phyloP scores from a whole-genome alignment of 148 eudicot species.

The Cornus florida region DNA sequence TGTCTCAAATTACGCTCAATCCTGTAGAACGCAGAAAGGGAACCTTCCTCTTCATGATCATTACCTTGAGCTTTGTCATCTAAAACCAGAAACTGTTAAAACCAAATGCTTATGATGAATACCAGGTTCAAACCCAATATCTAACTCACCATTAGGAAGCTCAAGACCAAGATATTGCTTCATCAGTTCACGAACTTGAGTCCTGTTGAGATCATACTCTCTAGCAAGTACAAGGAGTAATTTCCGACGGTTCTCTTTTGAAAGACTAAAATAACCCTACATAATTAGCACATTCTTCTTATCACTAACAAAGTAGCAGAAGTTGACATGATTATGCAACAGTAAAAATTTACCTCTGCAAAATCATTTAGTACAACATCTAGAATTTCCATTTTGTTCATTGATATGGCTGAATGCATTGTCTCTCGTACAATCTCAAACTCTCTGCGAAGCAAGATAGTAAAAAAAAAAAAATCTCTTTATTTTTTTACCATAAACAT shows the following conservation, averaged over 20 bases:
- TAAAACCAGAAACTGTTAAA: constrained; percentile 16
- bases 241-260: constrained; percentile 43
- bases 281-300: background rate
- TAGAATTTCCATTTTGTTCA: constrained; percentile 71
- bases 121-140: background rate
- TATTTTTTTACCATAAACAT: no score
- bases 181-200: constrained; percentile 71
- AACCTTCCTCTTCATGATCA: constrained; percentile 57
- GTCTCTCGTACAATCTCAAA: constrained; percentile 60
- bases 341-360: constrained; percentile 50
- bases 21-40: constrained; percentile 69
- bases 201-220: constrained; percentile 84
- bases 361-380: constrained; percentile 70
- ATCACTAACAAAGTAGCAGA: background rate
- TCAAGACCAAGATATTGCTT: constrained; percentile 85
- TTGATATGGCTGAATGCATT: constrained; percentile 80
- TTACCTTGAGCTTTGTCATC: constrained; percentile 47
- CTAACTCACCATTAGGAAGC: constrained; percentile 59
- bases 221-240: constrained; percentile 65
- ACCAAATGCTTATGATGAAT: background rate
- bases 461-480: background rate
- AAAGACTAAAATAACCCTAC: constrained; percentile 80
- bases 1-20: constrained; percentile 81
- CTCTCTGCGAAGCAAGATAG: constrained; percentile 40
- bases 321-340: background rate